Percentiles rank a stretch among this genome's conserved stretches.
Evolutionary conservation across 495 filamentous ascomycete species (phyloP).

Genomic region (Rhizodiscina lignyota): DNA sequence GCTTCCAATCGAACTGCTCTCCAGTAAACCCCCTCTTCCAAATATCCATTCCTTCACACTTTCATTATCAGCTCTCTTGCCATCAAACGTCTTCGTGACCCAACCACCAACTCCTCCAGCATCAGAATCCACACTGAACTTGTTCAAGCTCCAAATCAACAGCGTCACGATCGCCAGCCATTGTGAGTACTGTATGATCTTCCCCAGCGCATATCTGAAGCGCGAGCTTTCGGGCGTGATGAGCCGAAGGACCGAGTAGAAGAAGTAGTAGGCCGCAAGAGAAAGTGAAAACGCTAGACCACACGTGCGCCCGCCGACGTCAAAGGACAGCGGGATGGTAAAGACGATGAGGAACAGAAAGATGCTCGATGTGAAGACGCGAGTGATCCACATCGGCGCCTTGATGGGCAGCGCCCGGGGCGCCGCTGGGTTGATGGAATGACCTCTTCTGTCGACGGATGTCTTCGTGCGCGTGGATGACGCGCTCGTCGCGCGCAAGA

Average conservation of each 20-base stretch:
- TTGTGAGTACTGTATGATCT: slow-evolving; percentile 54
- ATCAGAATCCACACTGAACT: slow-evolving; percentile 76
- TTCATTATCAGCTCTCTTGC: slow-evolving; percentile 42
- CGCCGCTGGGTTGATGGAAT: no score
- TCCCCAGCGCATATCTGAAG: slow-evolving; percentile 45
- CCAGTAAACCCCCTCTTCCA: slow-evolving; percentile 59
- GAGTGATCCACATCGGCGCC: no score
- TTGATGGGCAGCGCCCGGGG: no score
- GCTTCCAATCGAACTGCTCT: slow-evolving; percentile 60
- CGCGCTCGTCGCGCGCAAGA: no score
- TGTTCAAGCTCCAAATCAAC: slow-evolving; percentile 85
- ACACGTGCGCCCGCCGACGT: slow-evolving; percentile 87
- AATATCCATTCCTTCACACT: slow-evolving; percentile 61
- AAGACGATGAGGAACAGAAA: slow-evolving; percentile 82
- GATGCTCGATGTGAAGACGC: slow-evolving; percentile 34
- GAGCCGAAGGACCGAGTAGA: slow-evolving; percentile 66
- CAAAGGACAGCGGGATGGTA: slow-evolving; percentile 88
- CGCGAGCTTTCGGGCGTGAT: slow-evolving; percentile 65
- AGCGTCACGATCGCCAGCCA: slow-evolving; percentile 69
- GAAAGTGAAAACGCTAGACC: slow-evolving; percentile 84
- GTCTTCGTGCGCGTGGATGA: no score
- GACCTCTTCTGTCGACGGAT: no score
- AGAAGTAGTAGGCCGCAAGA: slow-evolving; percentile 74
- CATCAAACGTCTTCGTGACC: slow-evolving; percentile 65
- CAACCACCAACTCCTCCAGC: slow-evolving; percentile 48